Conservation (phyloP, 2,329 filamentous ascomycete genomes). For the Exophiala xenobiotica region DNA sequence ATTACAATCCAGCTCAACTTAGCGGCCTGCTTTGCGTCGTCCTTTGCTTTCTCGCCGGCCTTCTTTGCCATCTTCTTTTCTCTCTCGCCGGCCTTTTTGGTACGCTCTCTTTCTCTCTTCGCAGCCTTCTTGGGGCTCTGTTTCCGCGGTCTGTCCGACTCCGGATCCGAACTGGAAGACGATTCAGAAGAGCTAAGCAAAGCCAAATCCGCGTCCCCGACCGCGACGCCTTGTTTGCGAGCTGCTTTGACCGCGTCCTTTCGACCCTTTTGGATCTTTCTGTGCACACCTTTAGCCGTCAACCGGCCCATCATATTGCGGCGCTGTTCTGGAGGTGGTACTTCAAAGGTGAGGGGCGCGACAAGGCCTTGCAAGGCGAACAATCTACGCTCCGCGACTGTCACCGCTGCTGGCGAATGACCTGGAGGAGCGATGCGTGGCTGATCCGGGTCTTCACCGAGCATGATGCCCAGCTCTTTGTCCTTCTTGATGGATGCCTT, state of each 20-base stretch:
- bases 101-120: background rate
- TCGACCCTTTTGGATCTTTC: background rate
- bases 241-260: background rate
- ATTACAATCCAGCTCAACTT: slow-evolving; percentile 11
- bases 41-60: background rate
- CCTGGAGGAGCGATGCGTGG: background rate
- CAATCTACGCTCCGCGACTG: slow-evolving; percentile 6
- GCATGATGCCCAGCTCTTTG: background rate
- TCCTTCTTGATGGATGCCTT: slow-evolving; percentile 5
- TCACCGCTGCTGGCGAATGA: background rate
- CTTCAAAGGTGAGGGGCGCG: slow-evolving; percentile 4
- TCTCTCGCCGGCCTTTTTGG: background rate
- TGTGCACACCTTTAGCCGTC: slow-evolving; percentile 1
- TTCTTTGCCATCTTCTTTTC: background rate
- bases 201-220: background rate
- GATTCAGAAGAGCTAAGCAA: background rate
- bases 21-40: background rate
- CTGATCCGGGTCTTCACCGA: background rate
- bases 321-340: background rate
- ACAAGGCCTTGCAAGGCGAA: background rate
- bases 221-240: background rate
- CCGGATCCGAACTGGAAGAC: background rate
- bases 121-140: background rate
- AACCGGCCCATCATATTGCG: slow-evolving; percentile 2
- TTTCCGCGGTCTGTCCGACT: background rate